A percentile compares a stretch with the other conserved stretches of the same genome.
Conservation (phyloP, 768 basidiomycete species). For the Auricularia heimuer region DNA sequence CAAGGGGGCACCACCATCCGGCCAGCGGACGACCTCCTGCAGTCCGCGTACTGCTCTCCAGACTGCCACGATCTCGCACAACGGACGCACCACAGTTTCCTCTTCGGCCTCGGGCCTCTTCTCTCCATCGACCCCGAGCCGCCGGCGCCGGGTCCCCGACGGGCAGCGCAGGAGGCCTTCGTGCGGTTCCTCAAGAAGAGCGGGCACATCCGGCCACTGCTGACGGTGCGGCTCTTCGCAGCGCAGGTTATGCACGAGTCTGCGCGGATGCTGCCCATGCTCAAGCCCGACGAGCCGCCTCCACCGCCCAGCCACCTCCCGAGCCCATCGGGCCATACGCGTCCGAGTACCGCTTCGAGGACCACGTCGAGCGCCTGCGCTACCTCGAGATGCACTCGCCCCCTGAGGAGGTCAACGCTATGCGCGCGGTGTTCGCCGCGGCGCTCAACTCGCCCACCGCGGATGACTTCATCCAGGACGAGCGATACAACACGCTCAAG, state of each 20-base stretch:
- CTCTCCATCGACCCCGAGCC: constrained; percentile 33
- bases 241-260: constrained; percentile 61
- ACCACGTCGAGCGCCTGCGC: constrained; percentile 69
- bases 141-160: constrained; percentile 31
- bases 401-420: constrained; percentile 38
- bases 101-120: constrained; percentile 59
- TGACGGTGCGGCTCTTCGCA: constrained; percentile 64
- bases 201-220: constrained; percentile 34
- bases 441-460: constrained; percentile 52
- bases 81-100: constrained; percentile 52
- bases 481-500: constrained; percentile 47
- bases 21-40: constrained; percentile 41
- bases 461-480: constrained; percentile 58
- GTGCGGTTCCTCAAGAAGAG: constrained; percentile 44
- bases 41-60: constrained; percentile 63
- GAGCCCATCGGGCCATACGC: background rate
- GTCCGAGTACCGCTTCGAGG: constrained; percentile 50
- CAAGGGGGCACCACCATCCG: constrained; percentile 32
- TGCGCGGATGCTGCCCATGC: constrained; percentile 36
- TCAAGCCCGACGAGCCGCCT: background rate
- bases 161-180: constrained; percentile 50
- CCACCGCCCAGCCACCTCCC: background rate
- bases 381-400: constrained; percentile 47
- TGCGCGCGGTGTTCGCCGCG: constrained; percentile 44
- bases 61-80: constrained; percentile 49